Conservation (phyloP, 495 filamentous ascomycete species). For the Aspergillus sclerotiicarbonarius region DNA sequence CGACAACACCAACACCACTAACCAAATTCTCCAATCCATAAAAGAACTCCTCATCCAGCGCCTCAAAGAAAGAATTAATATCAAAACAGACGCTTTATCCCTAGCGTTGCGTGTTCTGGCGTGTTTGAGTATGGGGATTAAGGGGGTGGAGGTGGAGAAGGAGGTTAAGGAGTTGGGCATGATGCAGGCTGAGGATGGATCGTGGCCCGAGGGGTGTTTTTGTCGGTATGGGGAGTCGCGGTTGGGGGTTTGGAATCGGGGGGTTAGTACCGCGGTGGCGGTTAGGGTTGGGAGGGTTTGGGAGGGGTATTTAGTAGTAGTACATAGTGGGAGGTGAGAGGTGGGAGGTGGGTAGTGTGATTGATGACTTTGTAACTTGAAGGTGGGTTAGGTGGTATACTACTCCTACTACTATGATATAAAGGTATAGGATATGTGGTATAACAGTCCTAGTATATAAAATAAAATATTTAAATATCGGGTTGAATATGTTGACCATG, state of each 20-base stretch:
- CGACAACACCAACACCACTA: too few relatives aligned
- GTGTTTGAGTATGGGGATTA: constrained; percentile 11
- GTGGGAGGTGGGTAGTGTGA: too few relatives aligned
- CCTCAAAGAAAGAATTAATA: constrained; percentile 15
- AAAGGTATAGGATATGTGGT: too few relatives aligned
- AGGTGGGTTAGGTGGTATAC: too few relatives aligned
- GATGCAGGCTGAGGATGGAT: constrained; percentile 57
- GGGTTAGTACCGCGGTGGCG: constrained; percentile 15
- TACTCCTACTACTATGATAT: too few relatives aligned
- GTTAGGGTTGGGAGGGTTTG: background rate
- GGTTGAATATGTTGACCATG: too few relatives aligned
- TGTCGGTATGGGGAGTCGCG: constrained; percentile 2
- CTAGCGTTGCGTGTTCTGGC: constrained; percentile 20
- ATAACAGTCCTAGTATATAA: too few relatives aligned
- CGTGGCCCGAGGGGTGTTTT: constrained; percentile 13
- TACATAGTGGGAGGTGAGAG: too few relatives aligned
- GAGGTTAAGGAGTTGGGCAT: constrained; percentile 77
- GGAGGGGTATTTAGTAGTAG: too few relatives aligned
- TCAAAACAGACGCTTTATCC: constrained; percentile 9
- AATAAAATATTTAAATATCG: too few relatives aligned
- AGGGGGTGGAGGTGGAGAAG: constrained; percentile 24
- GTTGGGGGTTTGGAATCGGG: constrained; percentile 14
- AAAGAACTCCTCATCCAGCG: constrained; percentile 9
- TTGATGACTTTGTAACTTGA: too few relatives aligned
- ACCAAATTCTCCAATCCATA: too few relatives aligned